Evolutionary conservation across 2,329 filamentous ascomycete genomes (phyloP), one percentile per base, ranked within the genome.

Genomic region (Epichloe uncinata): DNA sequence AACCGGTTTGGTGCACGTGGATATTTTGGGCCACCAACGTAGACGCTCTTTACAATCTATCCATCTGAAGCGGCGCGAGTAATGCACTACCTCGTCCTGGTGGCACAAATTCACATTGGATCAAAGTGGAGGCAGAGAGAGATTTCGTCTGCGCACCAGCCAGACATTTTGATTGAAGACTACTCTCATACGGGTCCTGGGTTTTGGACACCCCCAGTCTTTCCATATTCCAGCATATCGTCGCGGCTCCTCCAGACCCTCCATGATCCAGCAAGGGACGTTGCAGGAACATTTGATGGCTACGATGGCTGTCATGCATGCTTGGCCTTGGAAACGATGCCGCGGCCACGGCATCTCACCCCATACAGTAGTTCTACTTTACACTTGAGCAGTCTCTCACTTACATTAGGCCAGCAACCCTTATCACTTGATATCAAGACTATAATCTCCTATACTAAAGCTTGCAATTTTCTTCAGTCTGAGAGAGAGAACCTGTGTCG

Each of bases 401-500:
- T 30, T 26, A 30, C 26, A 30, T 9, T 30, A 4, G 9, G 26
- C 26, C 9, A 30, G 26, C 8, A 30, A 30, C 1, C 8, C 30
- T 30, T 30, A 11, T 9, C 4, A 30, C 30, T 30, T 30, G 30
- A 30, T 30, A 30, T 11, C 30, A 30, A 30, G 30, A 30, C 30
- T 30, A 30, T 11, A 30, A 9, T 30, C 3, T 11, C 30, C 9
- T 30, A 30, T 11, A 30, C 30, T 30, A 68, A 16, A 68, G 56
- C 49, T 67, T 68, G 26, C 63, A 47, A n/a, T 60, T 60, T 33
- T 49, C 48, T 38, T 57, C 54, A 40, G 47, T 53, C 45, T 61
- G 63, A 30, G 63, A 63, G 58, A 67, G 58, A 37, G 63, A 63
- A 13, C 61, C 73, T 56, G 63, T 65, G 8, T 61, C 66, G 30